Base-by-base conservation (phyloP, 129 eudicot genomes). In the Lactuca sativa region DNA sequence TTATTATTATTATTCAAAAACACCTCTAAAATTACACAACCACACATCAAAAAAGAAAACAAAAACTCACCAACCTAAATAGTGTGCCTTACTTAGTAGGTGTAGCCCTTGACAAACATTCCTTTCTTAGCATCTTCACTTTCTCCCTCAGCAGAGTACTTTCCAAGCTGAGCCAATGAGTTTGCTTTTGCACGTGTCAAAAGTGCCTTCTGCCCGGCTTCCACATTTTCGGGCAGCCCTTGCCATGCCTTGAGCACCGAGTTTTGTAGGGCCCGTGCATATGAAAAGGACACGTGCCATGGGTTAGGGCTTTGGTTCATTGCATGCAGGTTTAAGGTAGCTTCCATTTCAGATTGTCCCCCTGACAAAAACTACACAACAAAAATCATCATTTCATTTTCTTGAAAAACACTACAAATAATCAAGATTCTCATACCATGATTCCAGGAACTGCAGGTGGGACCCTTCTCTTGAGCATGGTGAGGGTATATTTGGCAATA, bases 371-470 rank as follows among this genome's bases (percentile, higher is more conserved):
- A 87, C 97, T 90, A 54, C 74, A 75, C n/a, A 73, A 69, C 17
- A 77, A 52, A 66, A 62, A 57, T 21, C 0, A 3, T 10, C 4
- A 12, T 12, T 47, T 47, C 4, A 9, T 2, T 9, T 44, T 47
- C 52, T 47, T 47, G 52, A 47, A 43, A 43, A 43, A 9, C 13
- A 43, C 3, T 47, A 47, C 15, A 47, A 9, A 43, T 43, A 9
- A 43, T 9, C 49, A 43, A 43, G 49, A 43, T 43, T 43, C 4
- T 40, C 9, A 8, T 84, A 91, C 97, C 97, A 91, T 91, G 62
- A 91, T 84, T 75, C 96, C 96, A 10, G 96, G 96, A 73, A 90
- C 96, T 47, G 97, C 93, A 71, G 97, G 96, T 61, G 97, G 97
- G 47, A 91, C 97, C 85, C 97, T 80, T 73, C 97, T 88, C 82